A percentile compares a stretch with the other conserved stretches of the same genome.
Evolutionary conservation across 768 basidiomycete species (phyloP).

Genomic region (Hortiboletus flavorubellus): DNA sequence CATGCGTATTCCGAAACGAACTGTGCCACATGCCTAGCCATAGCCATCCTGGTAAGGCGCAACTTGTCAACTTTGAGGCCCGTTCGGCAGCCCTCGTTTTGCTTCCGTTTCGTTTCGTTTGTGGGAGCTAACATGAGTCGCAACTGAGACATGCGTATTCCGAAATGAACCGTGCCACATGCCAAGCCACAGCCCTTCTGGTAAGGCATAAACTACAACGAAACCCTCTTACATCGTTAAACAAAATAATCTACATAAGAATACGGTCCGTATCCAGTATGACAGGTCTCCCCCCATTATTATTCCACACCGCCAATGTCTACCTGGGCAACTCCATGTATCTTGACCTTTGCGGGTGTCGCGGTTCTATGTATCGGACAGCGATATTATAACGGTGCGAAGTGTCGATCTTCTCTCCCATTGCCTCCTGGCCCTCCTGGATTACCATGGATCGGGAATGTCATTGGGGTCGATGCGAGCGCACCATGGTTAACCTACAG

Average conservation of each 20-base stretch:
- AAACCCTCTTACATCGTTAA: background rate
- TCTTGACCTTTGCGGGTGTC: background rate
- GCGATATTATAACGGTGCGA: background rate
- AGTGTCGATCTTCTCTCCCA: background rate
- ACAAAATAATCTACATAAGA: background rate
- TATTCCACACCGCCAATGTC: background rate
- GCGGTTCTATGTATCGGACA: background rate
- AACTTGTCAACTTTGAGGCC: no score
- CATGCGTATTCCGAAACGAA: no score
- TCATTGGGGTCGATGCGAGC: constrained; percentile 29
- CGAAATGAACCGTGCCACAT: background rate
- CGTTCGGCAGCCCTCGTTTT: no score
- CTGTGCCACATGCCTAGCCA: no score
- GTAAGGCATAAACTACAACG: background rate
- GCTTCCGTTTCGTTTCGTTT: no score
- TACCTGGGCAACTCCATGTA: background rate
- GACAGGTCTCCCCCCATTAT: background rate
- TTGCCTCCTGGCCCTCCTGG: constrained; percentile 35
- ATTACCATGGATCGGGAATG: constrained; percentile 35
- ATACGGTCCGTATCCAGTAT: background rate
- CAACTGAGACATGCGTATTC: background rate
- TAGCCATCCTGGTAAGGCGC: no score
- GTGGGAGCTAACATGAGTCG: background rate
- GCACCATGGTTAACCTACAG: constrained; percentile 35
- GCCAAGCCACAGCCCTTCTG: background rate